Conservation (phyloP, 2,329 filamentous ascomycete species). For the Diaporthe sp. region DNA sequence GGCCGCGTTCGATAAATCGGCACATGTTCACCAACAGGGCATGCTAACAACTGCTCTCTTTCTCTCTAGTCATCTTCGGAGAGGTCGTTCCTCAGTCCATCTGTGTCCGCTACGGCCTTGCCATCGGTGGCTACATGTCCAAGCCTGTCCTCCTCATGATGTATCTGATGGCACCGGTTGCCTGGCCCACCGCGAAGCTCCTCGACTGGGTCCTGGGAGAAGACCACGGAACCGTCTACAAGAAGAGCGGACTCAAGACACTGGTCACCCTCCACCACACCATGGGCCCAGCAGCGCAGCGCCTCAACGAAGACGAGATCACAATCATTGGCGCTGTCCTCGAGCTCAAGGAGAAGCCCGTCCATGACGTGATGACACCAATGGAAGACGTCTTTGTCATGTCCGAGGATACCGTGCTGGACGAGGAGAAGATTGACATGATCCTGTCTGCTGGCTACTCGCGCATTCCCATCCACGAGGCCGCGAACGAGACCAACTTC, state of each 20-base stretch:
- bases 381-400: conserved; percentile 98
- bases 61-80: conserved; percentile 87
- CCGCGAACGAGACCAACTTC: conserved; percentile 87
- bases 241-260: conserved; percentile 97
- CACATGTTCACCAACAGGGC: neutral
- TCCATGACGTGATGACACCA: conserved; percentile 97
- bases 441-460: conserved; percentile 96
- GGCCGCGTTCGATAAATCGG: neutral
- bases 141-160: conserved; percentile 89
- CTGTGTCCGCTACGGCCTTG: conserved; percentile 94
- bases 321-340: conserved; percentile 98
- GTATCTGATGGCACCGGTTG: conserved; percentile 90
- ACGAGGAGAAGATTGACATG: conserved; percentile 93
- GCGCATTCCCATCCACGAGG: conserved; percentile 92
- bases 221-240: conserved; percentile 97
- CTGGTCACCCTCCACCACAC: conserved; percentile 95
- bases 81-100: conserved; percentile 96
- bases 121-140: conserved; percentile 94
- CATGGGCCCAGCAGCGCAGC: conserved; percentile 86
- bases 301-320: conserved; percentile 96
- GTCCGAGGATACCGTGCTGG: conserved; percentile 92
- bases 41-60: conserved; percentile 36
- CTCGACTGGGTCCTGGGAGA: conserved; percentile 94
- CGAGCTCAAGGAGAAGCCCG: conserved; percentile 95
- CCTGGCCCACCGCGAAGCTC: conserved; percentile 95